Evolutionary conservation across 139 green algal genomes (phyloP).

Genomic region (Chlamydomonas sp.): DNA sequence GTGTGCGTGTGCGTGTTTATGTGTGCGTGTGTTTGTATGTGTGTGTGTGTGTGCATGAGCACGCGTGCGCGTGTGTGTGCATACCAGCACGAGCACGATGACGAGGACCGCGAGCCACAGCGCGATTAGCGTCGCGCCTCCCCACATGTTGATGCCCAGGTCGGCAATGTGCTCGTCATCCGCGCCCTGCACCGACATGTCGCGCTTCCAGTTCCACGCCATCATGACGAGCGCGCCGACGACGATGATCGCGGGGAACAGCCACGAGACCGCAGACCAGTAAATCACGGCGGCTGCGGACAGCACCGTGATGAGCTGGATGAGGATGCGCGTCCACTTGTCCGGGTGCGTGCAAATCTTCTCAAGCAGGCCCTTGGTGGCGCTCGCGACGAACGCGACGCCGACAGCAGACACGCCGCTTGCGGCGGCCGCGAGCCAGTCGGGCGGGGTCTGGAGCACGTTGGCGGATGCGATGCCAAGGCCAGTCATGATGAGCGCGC

Average conservation of each 20-base stretch:
- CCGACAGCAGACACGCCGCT: slow-evolving; percentile 63
- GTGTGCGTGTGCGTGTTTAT: too few relatives aligned
- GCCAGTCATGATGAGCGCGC: slow-evolving; percentile 69
- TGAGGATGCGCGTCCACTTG: neutral
- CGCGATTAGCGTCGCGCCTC: slow-evolving; percentile 45
- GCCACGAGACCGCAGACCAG: neutral
- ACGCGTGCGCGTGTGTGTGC: too few relatives aligned
- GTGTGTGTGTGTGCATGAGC: too few relatives aligned
- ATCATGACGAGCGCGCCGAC: slow-evolving; percentile 1
- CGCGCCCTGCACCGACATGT: slow-evolving; percentile 6
- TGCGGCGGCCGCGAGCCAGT: slow-evolving; percentile 37
- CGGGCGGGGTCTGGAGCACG: slow-evolving; percentile 34
- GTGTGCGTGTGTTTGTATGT: too few relatives aligned
- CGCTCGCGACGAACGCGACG: slow-evolving; percentile 78
- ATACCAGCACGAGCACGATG: slow-evolving; percentile 24
- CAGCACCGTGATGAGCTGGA: slow-evolving; percentile 1
- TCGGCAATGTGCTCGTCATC: slow-evolving; percentile 38
- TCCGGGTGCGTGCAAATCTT: slow-evolving; percentile 51
- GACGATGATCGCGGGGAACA: neutral
- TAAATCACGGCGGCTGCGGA: slow-evolving; percentile 1
- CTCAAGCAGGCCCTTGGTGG: slow-evolving; percentile 55
- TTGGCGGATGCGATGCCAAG: slow-evolving; percentile 62
- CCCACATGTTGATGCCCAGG: slow-evolving; percentile 50
- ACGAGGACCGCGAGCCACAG: slow-evolving; percentile 58
- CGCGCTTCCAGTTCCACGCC: slow-evolving; percentile 7